Evolutionary conservation across 805 yeast genomes (phyloP), one percentile per base, ranked within the genome.

Genomic region (Diddensiella transvaalensis): DNA sequence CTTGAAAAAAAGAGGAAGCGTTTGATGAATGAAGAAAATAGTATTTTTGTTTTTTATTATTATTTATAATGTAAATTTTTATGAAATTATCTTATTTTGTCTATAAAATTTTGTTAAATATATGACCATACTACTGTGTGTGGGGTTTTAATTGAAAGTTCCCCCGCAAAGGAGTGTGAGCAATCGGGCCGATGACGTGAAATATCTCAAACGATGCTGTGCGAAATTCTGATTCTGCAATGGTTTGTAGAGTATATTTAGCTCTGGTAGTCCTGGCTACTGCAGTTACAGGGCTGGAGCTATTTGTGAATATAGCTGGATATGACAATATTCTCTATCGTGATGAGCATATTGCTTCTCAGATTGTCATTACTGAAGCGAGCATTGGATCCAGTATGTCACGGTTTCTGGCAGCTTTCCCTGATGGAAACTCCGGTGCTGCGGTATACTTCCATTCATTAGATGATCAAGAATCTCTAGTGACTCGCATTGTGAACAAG

Each of bases 351-450:
- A 26, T 24, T 5, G 18, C 47, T 35, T 11, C 45, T 8, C 42
- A 44, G 17, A 24, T 44, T 35, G 18, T 44, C 8, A 29, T 44
- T 4, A 40, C 40, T 10, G 24, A 8, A 4, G 6, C 41, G n/a
- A 10, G 3, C 24, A 32, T 47, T 15, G 30, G 11, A 21, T 32
- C 24, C 22, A 19, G 17, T 6, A 46, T 36, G 29, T 49, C 15
- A 46, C 42, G 43, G 15, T 22, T 11, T 23, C 40, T 15, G 8
- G 47, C 42, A 6, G 47, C 43, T n/a, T 44, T 44, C 17, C 47
- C 47, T 4, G 30, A 44, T 4, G 47, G 47, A 13, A 44, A 44
- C 40, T 44, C 47, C 6, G 47, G 47, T 13, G 47, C 40, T 11
- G 17, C 33, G 11, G 21, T 36, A 6, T 44, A 44, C 22, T 44